Evolutionary conservation across 192 early-diverging fungal genomes (phyloP), one percentile per base, ranked within the genome.

Genomic region (Coemansia umbellata): DNA sequence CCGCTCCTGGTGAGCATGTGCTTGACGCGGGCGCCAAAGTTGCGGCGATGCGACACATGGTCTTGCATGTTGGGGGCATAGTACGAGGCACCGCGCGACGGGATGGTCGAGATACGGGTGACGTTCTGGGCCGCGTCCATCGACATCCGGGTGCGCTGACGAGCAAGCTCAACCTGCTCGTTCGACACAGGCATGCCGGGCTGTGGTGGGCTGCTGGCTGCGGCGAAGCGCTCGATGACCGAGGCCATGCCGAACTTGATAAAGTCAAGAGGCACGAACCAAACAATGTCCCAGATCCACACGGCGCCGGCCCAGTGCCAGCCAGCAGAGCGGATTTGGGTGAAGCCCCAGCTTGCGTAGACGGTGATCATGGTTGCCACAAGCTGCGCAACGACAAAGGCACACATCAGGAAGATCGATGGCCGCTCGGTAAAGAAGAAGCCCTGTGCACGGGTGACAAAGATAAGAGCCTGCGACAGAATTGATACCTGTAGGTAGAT

Each of bases 401-500:
- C 85, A 22, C 43, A 63, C 50, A 72, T 73, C 62, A 89, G 76
- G 70, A 85, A 82, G 24, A 78, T 31, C 37, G 86, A 87, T 36
- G 87, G 87, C 47, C 82, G 81, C 66, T 90, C 85, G n/a, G 69
- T 62, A 65, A 79, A 90, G 75, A 85, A 88, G 76, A 85, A 85
- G 63, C 85, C 82, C 60, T 83, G 85, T 28, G 85, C 81, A 47
- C 88, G 83, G 17, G 88, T 90, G 33, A 85, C 72, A 60, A 90
- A 90, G 66, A 90, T 90, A 55, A 90, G 79, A 44, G 72, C 85
- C 74, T 90, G 88, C 60, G 88, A 86, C 48, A 85, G 76, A 53
- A 84, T 86, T 32, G 88, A 87, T 22, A 90, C 85, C 68, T 90
- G 86, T 47, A 90, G 69, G 75, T 90, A 90, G 73, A 90, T 82